Base-by-base conservation (phyloP, 441 rosid genomes). In the Aleurites moluccanus region DNA sequence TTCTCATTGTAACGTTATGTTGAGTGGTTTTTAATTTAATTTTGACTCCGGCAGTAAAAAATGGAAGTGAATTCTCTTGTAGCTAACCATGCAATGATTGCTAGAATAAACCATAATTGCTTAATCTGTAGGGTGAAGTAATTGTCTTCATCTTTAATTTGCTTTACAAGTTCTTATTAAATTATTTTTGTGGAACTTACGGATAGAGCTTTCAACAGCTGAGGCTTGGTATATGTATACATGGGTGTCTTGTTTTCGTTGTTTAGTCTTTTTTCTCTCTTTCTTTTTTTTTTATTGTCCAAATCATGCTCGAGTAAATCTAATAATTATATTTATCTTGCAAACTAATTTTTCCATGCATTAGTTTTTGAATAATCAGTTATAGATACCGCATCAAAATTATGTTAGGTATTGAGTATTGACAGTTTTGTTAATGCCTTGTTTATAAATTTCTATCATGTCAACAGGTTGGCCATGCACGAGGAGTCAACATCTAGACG, bases 401-500 rank as follows among this genome's bases (percentile, higher is more conserved):
- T 55, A 23, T 21, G 13, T 40, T 38, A 21, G 69, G 45, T 56
- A 66, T 42, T 70, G 21, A 21, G 45, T 42, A 33, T 38, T 57
- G 49, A 56, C n/a, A 50, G n/a, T 21, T 25, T 66, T 63, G 25
- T 35, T 4, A 35, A 35, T 35, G 6, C 38, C 10, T 9, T 67
- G 13, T 50, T 49, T 25, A 7, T 62, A 15, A 16, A 42, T 69
- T 61, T 50, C 10, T 70, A 2, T 62, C 21, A 14, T 77, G 30
- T 64, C 25, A 15, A 76, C 79, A 96, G 97, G 49, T 85, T 96
- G 88, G 89, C 86, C 45, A 86, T 91, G 98, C 98, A 96, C 15
- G 98, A 87, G 72, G 96, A 90, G 79, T 93, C 97, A 73, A 78
- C 93, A 45, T 83, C 87, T 30, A 86, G 98, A 83, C 88, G 98